A percentile compares a stretch with the other conserved stretches of the same genome.
These are phyloP conservation scores for Teunomyces aglyptinius DNA, from an alignment of 805 yeast genomes.

Conservation along the genomic window DNA sequence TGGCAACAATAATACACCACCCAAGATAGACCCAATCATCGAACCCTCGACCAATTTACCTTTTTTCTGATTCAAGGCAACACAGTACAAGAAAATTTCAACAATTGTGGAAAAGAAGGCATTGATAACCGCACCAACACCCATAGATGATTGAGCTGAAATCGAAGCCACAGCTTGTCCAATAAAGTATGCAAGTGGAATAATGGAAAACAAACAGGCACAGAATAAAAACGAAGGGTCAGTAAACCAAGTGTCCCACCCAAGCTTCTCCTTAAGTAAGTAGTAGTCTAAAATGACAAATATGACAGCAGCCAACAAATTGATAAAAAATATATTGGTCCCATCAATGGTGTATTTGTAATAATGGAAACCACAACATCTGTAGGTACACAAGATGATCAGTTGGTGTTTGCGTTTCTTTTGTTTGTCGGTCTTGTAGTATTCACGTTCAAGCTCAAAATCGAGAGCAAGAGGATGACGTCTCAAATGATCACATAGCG, in stretches of 20 bases:
- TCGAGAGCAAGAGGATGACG: slow-evolving; percentile 89
- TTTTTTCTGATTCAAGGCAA: slow-evolving; percentile 81
- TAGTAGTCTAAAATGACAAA: slow-evolving; percentile 82
- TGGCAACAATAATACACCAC: slow-evolving; percentile 87
- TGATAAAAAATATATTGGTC: slow-evolving; percentile 88
- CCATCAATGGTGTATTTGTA: slow-evolving; percentile 97
- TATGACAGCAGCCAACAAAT: slow-evolving; percentile 72
- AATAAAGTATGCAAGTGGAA: slow-evolving; percentile 93
- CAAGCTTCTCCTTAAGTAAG: slow-evolving; percentile 47
- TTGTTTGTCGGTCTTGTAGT: slow-evolving; percentile 32
- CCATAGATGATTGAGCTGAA: slow-evolving; percentile 98
- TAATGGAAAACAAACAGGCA: slow-evolving; percentile 75
- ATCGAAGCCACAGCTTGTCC: slow-evolving; percentile 99
- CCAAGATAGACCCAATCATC: slow-evolving; percentile 88
- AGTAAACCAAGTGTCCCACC: slow-evolving; percentile 46
- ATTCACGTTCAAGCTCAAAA: slow-evolving; percentile 58
- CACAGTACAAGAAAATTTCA: slow-evolving; percentile 88
- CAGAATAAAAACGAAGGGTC: slow-evolving; percentile 66
- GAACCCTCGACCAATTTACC: slow-evolving; percentile 94
- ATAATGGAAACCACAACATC: slow-evolving; percentile 89
- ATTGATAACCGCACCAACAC: slow-evolving; percentile 96
- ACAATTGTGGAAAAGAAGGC: slow-evolving; percentile 97
- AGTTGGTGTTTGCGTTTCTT: slow-evolving; percentile 45
- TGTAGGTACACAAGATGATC: slow-evolving; percentile 82
- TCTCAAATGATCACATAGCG: slow-evolving; percentile 72